Evolutionary conservation across 78 protist genomes (phyloP).

Genomic region (Dictyostelium capitatum): DNA sequence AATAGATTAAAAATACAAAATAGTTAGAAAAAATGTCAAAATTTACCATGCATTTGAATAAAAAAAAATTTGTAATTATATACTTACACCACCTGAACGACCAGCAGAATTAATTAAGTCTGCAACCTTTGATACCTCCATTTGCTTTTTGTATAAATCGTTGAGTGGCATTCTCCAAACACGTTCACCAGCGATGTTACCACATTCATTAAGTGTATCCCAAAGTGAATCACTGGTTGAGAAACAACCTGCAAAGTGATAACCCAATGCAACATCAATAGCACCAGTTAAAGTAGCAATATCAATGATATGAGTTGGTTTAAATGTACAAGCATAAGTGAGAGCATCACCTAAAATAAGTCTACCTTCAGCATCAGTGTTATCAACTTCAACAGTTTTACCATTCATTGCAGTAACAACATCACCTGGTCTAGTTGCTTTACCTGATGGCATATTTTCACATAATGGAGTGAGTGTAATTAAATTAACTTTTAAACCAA

Average conservation of each 20-base stretch:
- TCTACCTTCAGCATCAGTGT: constrained; percentile 97
- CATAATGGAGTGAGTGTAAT: constrained; percentile 79
- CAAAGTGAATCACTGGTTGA: constrained; percentile 51
- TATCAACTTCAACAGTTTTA: constrained; percentile 90
- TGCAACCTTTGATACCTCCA: constrained; percentile 60
- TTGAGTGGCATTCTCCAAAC: constrained; percentile 83
- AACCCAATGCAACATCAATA: constrained; percentile 88
- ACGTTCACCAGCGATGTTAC: constrained; percentile 67
- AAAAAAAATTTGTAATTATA: too few species aligned
- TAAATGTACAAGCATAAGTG: constrained; percentile 79
- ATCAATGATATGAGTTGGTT: constrained; percentile 84
- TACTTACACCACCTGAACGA: constrained; percentile 72
- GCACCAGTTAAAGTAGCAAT: constrained; percentile 96
- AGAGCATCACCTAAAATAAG: constrained; percentile 92
- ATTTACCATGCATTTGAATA: too few species aligned
- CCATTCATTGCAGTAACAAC: constrained; percentile 78
- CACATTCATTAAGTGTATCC: constrained; percentile 39
- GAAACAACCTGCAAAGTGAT: constrained; percentile 79
- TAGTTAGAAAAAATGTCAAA: too few species aligned
- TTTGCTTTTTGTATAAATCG: constrained; percentile 58
- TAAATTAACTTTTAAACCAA: constrained; percentile 30
- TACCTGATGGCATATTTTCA: constrained; percentile 89
- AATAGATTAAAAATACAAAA: too few species aligned
- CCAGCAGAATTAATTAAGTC: constrained; percentile 63
- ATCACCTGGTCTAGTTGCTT: constrained; percentile 89